Evolutionary conservation across 768 basidiomycete genomes (phyloP), one percentile per base, ranked within the genome.

Genomic region (Tremella yokohamensis): DNA sequence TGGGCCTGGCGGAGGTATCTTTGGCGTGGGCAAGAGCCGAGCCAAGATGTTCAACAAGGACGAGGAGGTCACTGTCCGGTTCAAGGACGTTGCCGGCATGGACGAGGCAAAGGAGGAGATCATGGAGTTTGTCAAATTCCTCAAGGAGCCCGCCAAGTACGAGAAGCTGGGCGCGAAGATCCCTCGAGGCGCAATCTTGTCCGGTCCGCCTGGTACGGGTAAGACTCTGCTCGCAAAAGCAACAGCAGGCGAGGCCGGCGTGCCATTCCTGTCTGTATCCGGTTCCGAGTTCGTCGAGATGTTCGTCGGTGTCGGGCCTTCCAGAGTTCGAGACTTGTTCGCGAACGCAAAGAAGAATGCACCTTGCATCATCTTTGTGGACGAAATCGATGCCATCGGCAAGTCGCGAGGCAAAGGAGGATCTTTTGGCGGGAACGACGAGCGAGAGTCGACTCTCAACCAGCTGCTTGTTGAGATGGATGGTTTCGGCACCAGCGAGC

Each of bases 61-160:
- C 66, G 91, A 88, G 34, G 89, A 93, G 52, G 87, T 98, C 73
- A 87, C 85, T 74, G 85, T 88, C 70, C 88, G 88, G 76, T 99
- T 99, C 81, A 86, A 86, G 79, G 92, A 99, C 74, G 90, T 99
- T 16, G 96, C 96, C 13, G 96, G 96, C 38, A 98, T 98, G 94
- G 96, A 99, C 79, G 96, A 99, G 78, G 96, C 93, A 44, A 99
- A 99, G 81, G 89, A 93, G 71, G 96, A 99, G 80, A 94, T 99
- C 68, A 94, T 98, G 90, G 96, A 99, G 76, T 99, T 98, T 67
- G 96, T 99, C 75, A 93, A 96, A 69, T 98, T 99, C 81, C 81
- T 99, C 72, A 97, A 97, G 80, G 88, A 98, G 57, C 96, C 96
- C 12, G 79, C 84, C 26, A 88, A 87, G 76, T 99, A 96, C 79